Evolutionary conservation across 1,284 basidiomycete genomes (phyloP), one percentile per base, ranked within the genome.

Genomic region (Neotropicomus parvogracilis): DNA sequence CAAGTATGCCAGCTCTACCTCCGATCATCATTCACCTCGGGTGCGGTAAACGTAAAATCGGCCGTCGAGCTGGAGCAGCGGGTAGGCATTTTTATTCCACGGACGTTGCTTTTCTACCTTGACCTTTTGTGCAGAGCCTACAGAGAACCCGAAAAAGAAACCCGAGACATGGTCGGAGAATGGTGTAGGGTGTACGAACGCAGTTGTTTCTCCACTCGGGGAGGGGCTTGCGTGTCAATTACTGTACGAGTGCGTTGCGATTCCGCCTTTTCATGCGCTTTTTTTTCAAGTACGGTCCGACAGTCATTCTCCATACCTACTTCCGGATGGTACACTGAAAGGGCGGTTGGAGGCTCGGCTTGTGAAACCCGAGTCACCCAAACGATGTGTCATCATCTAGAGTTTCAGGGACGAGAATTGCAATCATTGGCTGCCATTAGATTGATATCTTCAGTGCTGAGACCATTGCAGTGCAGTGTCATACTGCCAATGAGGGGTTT

Each of bases 81-180:
- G 58, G 60, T 60, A 37, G 12, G 55, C 16, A 26, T 12, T 19
- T 12, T 3, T 17, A 17, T 35, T 19, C 2, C 10, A 12, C 1
- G 6, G 4, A 27, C 1, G 5, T n/a, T n/a, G n/a, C 12, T n/a
- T 24, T 28, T 2, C 5, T 13, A 19, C 16, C 14, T 20, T 5
- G 8, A 14, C 20, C 8, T 34, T 20, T 21, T 14, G 3, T 19
- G 8, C 29, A 59, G 50, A 41, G 16, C 16, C 4, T 4, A 3
- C 14, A 1, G 49, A 48, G 7, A 40, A 16, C 6, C 48, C 33
- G 10, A 56, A 32, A 1, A 55, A 38, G 19, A 56, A 49, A 26
- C 49, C 58, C 1, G 38, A 44, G 0, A 60, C 40, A 0, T 59
- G 58, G 58, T 59, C 58, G 3, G 42, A 60, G n/a, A 49, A 52